Percentiles rank a stretch among this genome's conserved stretches.
Conservation (phyloP, 371 early-diverging fungal genomes). For the Mortierella sp. region DNA sequence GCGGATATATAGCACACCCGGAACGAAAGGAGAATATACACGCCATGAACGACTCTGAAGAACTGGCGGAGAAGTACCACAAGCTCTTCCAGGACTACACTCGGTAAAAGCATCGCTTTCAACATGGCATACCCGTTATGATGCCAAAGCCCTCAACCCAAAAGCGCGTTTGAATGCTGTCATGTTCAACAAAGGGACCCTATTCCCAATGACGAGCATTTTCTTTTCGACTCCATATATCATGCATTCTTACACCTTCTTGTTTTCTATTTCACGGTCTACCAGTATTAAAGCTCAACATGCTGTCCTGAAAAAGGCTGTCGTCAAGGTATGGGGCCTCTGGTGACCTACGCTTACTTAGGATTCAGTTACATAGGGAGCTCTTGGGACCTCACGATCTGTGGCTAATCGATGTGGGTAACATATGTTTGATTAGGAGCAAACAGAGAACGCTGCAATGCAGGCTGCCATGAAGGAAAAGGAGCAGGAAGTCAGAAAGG, state of each 20-base stretch:
- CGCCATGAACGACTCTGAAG: conserved; percentile 60
- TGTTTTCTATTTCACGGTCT: background rate
- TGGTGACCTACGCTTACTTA: background rate
- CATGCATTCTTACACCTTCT: background rate
- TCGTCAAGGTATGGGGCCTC: conserved; percentile 61
- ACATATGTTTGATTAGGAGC: conserved; percentile 60
- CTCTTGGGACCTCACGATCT: background rate
- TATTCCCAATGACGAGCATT: too few species aligned
- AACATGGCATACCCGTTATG: too few species aligned
- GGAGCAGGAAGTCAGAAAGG: conserved; percentile 75
- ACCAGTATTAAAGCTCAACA: conserved; percentile 76
- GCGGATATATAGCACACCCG: too few species aligned
- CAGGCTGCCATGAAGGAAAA: conserved; percentile 73
- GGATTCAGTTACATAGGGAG: too few species aligned
- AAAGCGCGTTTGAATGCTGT: too few species aligned
- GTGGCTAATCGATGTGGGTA: background rate
- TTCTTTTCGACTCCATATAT: too few species aligned
- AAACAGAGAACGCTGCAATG: conserved; percentile 64
- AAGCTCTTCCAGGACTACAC: conserved; percentile 71
- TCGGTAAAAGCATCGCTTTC: conserved; percentile 54
- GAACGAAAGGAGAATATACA: background rate
- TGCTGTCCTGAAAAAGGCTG: conserved; percentile 71
- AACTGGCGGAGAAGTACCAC: conserved; percentile 69
- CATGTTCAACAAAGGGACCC: too few species aligned
- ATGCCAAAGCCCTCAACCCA: too few species aligned